Base-by-base conservation (phyloP, 1,284 basidiomycete genomes). In the Coniferiporia weirii region DNA sequence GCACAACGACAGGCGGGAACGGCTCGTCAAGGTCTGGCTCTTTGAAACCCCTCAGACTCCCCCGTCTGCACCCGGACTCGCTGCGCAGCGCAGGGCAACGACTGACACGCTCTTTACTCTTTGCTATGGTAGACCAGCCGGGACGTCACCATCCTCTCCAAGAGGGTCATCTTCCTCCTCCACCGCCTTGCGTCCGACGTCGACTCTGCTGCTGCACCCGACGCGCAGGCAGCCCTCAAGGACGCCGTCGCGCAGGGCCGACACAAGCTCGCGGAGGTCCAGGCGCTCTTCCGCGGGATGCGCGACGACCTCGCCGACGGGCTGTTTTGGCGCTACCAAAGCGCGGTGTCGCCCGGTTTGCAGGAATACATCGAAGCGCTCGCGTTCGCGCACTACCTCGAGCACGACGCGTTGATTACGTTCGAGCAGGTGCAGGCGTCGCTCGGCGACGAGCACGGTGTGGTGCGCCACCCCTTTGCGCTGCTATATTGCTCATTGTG, bases 351-450 rank as follows among this genome's bases (percentile, higher is more conserved):
- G 27, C 82, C 89, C 47, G 80, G 91, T 6, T 71, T 94, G 46
- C 91, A 95, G 70, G 93, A 95, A 71, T 95, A 95, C 75, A 94
- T 98, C 64, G 96, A 99, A 71, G 95, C 90, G 0, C 75, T 95
- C 59, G 90, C 92, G 63, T 95, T 98, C 70, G 81, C 91, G 10
- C 83, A 96, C 72, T 98, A 92, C 69, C 80, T 98, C 36, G 83
- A 93, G 63, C 78, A 87, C 62, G 79, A 80, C 10, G 74, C 79
- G 1, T 75, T 98, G 56, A 84, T 98, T 61, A 80, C 87, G 0
- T 87, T 84, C 51, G 71, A 76, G 12, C 78, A 90, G 62, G 85
- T 93, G 3, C 91, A 94, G 68, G 66, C 73, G 27, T 76, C 81
- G 0, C 70, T 95, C 20, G 78, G 75, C 27, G 84, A 87, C 67